Evolutionary conservation across 1,284 basidiomycete species (phyloP), one percentile per base, ranked within the genome.

Genomic region (Heimioporus retisporus): DNA sequence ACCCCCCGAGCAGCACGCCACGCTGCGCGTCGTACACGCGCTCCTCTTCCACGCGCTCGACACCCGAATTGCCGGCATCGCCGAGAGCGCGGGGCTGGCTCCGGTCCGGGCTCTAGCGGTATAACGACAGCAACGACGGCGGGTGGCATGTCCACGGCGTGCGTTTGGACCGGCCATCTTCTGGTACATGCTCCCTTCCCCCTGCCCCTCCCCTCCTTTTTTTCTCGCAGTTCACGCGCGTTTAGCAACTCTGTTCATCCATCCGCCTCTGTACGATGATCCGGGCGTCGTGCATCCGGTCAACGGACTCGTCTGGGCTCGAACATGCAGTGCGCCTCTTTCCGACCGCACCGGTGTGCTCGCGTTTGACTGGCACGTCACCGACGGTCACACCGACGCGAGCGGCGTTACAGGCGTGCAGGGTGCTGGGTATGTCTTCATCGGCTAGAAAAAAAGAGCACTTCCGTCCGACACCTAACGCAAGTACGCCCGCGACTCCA

Each of bases 291-390:
- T 88, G 66, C 67, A 79, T 95, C 25, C 80, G 90, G 13, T 88
- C 87, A 7, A 85, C 86, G 10, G 89, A 90, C 68, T 69, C 72
- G 1, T 69, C 74, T 2, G 91, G 89, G 2, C 79, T 94, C 6
- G 94, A 95, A 75, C 83, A 88, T 58, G 87, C 86, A 0, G 77
- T 86, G 2, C 85, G 91, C 44, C 80, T 28, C 28, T 28, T 28
- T 28, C 28, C 28, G 28, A 28, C 28, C 3, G 28, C 5, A 28
- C 5, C 95, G 94, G 93, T 6, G 82, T 95, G 10, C 77, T 88
- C 14, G 81, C 86, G 2, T 93, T 94, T 3, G 92, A 94, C 73
- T 96, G 93, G 93, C 74, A 93, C 3, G 82, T 95, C 21, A 81
- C 90, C 3, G 85, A 86, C 13, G 76, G 80, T 4, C 76, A 80